Evolutionary conservation across 306 rosid genomes (phyloP), one percentile per base, ranked within the genome.

Genomic region (Quercus wislizeni): DNA sequence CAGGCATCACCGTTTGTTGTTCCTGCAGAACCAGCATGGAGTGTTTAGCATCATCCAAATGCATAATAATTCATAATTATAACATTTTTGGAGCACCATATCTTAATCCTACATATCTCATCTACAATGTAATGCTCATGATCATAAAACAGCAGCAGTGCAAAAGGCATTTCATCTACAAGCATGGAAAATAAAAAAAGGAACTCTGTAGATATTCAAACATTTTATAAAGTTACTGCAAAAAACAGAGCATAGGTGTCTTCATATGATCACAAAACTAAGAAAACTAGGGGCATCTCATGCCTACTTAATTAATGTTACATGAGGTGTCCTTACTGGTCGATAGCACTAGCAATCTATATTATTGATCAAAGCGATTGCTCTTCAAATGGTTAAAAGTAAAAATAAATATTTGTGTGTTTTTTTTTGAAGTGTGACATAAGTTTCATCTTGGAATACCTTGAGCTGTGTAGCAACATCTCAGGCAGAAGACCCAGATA

Each of bases 401-500:
- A 63, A 19, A 27, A 28, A 63, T 27, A 5, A 28, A 14, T 28
- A 30, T 14, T 3, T 4, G 41, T 28, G 69, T 12, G 17, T 33
- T 15, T 2, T 27, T 21, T 28, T 10, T 12, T 33, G 7, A 33
- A 33, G 9, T 3, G 15, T 28, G 49, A 30, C 70, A 64, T 2
- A 25, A 18, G 19, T 65, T 21, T 30, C 71, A 31, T 65, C 49
- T 65, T 6, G 49, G 14, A 31, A 43, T 88, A 92, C 98, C 98
- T 91, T 94, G 64, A 94, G 88, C 79, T 91, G 97, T 86, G 91
- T 94, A 74, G 97, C 98, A 78, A 94, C 97, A 87, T 92, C 96
- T 76, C 62, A 88, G 33, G 98, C 98, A 83, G 97, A 94, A 20
- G 98, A 94, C 74, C 98, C 98, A 23, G 97, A 94, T 73, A 92